A percentile compares a stretch with the other conserved stretches of the same genome.
Conservation (phyloP, 2,329 filamentous ascomycete species). For the Colletotrichum tropicale region DNA sequence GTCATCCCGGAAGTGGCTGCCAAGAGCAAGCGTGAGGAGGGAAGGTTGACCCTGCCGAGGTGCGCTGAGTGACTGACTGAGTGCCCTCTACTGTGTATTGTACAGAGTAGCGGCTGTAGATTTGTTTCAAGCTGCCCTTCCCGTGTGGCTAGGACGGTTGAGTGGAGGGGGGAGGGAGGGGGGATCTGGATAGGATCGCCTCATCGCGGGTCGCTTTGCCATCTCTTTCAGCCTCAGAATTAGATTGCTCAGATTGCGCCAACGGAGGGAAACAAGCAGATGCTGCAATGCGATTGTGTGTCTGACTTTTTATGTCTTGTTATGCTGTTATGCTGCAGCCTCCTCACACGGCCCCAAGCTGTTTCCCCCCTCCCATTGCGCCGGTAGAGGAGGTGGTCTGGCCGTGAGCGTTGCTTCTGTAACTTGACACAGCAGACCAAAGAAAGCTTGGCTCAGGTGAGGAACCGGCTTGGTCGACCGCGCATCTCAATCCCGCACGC, state of each 20-base stretch:
- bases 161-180: not conserved
- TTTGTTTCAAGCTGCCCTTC: slow-evolving; percentile 11
- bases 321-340: slow-evolving; percentile 1
- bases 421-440: slow-evolving; percentile 9
- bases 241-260: not conserved
- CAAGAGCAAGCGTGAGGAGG: not conserved
- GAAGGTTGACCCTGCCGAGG: not conserved
- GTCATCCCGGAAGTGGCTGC: not conserved
- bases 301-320: not conserved
- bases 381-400: not conserved
- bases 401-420: not conserved
- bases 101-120: not conserved
- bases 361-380: not conserved
- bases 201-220: not conserved
- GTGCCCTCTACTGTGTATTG: not conserved
- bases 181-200: slow-evolving; percentile 10
- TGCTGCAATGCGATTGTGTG: not conserved
- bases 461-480: slow-evolving; percentile 3
- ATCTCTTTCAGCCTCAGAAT: not conserved
- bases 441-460: slow-evolving; percentile 16
- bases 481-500: slow-evolving; percentile 22
- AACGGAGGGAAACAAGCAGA: not conserved
- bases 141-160: slow-evolving; percentile 6
- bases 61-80: not conserved
- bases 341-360: not conserved